Conservation (phyloP, 768 basidiomycete species). For the Coprinopsis sp. region DNA sequence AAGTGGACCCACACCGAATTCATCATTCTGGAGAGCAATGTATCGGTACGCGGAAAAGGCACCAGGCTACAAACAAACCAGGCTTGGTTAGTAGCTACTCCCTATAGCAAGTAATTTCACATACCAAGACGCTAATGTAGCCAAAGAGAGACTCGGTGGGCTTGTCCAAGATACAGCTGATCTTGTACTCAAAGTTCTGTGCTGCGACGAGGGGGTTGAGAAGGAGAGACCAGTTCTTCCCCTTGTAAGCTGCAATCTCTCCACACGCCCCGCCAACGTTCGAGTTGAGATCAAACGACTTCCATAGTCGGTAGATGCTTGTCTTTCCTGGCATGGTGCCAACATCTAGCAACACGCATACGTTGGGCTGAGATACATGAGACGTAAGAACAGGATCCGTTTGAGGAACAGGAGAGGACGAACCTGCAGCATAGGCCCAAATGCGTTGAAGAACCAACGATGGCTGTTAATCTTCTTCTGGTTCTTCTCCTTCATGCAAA, state of each 20-base stretch:
- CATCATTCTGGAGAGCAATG: constrained; percentile 86
- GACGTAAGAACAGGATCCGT: neutral
- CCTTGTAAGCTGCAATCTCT: constrained; percentile 93
- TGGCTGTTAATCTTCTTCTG: constrained; percentile 97
- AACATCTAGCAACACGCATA: constrained; percentile 90
- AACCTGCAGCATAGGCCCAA: constrained; percentile 76
- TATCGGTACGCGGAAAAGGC: constrained; percentile 92
- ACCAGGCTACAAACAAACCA: constrained; percentile 54
- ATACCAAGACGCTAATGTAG: constrained; percentile 90
- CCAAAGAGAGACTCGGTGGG: constrained; percentile 87
- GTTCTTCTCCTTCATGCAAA: constrained; percentile 89
- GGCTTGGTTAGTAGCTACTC: neutral
- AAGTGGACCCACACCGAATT: constrained; percentile 76
- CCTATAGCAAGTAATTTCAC: constrained; percentile 11
- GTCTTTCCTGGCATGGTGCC: constrained; percentile 87
- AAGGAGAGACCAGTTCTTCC: constrained; percentile 75
- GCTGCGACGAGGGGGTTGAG: constrained; percentile 92
- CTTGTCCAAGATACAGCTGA: constrained; percentile 87
- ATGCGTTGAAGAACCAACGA: constrained; percentile 97
- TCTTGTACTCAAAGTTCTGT: constrained; percentile 95
- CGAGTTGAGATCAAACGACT: constrained; percentile 86
- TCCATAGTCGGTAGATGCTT: constrained; percentile 93
- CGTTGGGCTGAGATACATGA: constrained; percentile 60
- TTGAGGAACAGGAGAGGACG: constrained; percentile 12
- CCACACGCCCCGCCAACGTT: constrained; percentile 96